phyloP scores from a whole-genome alignment of 2,329 filamentous ascomycete species.

The Coleophoma crateriformis region DNA sequence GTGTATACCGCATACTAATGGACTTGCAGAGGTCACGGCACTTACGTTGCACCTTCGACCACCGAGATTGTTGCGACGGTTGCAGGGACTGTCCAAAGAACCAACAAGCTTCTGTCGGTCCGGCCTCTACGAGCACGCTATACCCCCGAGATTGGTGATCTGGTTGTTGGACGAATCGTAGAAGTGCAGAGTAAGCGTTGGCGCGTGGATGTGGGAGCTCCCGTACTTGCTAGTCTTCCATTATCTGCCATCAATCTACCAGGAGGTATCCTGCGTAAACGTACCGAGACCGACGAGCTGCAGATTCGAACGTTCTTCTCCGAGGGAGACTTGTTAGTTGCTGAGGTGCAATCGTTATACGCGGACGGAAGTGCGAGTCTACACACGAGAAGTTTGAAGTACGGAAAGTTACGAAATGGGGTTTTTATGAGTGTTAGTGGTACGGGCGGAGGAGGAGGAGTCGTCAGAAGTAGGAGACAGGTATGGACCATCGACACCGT shows the following conservation, averaged over 20 bases:
- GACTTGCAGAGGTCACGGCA: constrained; percentile 75
- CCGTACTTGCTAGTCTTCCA: constrained; percentile 78
- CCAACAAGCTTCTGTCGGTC: constrained; percentile 94
- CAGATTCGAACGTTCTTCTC: constrained; percentile 97
- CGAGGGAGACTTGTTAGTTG: constrained; percentile 89
- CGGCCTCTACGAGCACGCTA: constrained; percentile 88
- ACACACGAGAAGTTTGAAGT: constrained; percentile 86
- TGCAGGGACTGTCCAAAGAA: constrained; percentile 83
- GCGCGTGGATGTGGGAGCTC: constrained; percentile 90
- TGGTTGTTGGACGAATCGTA: constrained; percentile 88
- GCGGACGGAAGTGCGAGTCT: constrained; percentile 80
- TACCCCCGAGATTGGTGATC: constrained; percentile 90
- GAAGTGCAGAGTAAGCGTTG: constrained; percentile 92
- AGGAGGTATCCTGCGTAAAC: constrained; percentile 82
- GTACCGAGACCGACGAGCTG: constrained; percentile 93
- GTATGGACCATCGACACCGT: constrained; percentile 72
- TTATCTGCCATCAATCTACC: constrained; percentile 91
- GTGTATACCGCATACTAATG: constrained; percentile 9
- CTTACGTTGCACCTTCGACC: constrained; percentile 60
- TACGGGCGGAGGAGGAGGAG: constrained; percentile 72
- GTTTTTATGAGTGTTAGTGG: constrained; percentile 80
- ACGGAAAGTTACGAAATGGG: constrained; percentile 93
- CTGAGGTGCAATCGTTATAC: constrained; percentile 88
- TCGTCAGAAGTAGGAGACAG: constrained; percentile 79
- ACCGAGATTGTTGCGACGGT: constrained; percentile 82